phyloP scores from a whole-genome alignment of 257 asterid species.

The Nicotiana benthamiana region DNA sequence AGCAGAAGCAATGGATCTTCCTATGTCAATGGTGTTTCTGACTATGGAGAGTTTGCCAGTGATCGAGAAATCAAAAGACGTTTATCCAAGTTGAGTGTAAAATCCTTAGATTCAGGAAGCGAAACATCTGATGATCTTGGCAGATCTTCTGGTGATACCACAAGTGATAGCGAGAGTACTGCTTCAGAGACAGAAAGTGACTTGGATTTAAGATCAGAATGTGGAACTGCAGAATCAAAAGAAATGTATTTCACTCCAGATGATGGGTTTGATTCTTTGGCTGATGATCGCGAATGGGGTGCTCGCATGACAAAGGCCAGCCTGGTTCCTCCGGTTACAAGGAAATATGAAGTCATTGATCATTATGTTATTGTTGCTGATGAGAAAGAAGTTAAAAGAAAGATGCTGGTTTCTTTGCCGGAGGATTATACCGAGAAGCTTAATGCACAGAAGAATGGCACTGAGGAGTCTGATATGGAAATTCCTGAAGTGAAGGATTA shows the following conservation, averaged over 20 bases:
- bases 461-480: constrained; percentile 99
- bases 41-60: constrained; percentile 72
- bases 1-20: constrained; percentile 55
- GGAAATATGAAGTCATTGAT: constrained; percentile 91
- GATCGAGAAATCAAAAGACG: constrained; percentile 86
- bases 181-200: constrained; percentile 93
- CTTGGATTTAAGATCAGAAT: constrained; percentile 46
- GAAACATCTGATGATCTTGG: constrained; percentile 77
- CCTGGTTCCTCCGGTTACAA: constrained; percentile 96
- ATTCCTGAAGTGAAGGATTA: constrained; percentile 95
- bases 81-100: constrained; percentile 70
- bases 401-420: constrained; percentile 91
- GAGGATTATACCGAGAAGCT: constrained; percentile 90
- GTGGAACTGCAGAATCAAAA: constrained; percentile 49
- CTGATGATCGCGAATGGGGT: constrained; percentile 99
- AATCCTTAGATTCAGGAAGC: constrained; percentile 69
- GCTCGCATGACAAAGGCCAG: constrained; percentile 98
- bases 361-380: constrained; percentile 87
- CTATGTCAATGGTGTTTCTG: constrained; percentile 44
- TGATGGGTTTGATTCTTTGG: constrained; percentile 71
- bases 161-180: constrained; percentile 57
- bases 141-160: constrained; percentile 64
- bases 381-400: constrained; percentile 90
- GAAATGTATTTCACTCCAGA: constrained; percentile 49
- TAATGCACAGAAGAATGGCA: constrained; percentile 71